A percentile compares a stretch with the other conserved stretches of the same genome.
These are phyloP conservation scores for Leccinum variicolor DNA, from an alignment of 768 basidiomycete genomes.

Conservation along the genomic window DNA sequence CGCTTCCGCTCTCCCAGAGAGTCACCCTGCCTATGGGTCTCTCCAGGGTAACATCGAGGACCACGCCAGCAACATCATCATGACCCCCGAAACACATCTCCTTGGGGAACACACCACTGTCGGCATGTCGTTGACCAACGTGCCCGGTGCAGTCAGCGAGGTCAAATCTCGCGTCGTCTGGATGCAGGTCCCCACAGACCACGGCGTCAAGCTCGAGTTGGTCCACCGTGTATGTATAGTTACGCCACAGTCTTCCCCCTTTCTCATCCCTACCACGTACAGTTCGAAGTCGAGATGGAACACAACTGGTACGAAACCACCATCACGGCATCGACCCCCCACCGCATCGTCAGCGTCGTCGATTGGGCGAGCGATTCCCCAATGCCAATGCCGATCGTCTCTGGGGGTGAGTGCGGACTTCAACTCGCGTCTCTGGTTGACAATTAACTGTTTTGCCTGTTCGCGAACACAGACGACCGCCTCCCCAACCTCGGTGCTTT, in stretches of 20 bases:
- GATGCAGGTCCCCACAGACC: conserved; percentile 70
- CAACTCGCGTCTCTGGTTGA: not conserved
- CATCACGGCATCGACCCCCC: conserved; percentile 69
- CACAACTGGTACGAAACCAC: conserved; percentile 97
- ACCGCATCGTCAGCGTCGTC: conserved; percentile 82
- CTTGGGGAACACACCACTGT: conserved; percentile 43
- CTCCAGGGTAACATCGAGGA: conserved; percentile 48
- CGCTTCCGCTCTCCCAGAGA: conserved; percentile 62
- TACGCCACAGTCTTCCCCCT: not conserved
- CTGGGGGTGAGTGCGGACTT: conserved; percentile 15
- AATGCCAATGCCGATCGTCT: conserved; percentile 26
- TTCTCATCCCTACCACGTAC: not conserved
- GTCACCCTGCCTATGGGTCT: conserved; percentile 35
- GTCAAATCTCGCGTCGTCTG: conserved; percentile 81
- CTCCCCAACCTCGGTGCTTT: conserved; percentile 28
- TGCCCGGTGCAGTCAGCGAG: conserved; percentile 75
- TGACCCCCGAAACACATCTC: conserved; percentile 40
- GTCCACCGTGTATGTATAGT: conserved; percentile 46
- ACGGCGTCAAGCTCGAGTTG: conserved; percentile 62
- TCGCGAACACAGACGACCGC: conserved; percentile 4
- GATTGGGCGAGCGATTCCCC: conserved; percentile 91
- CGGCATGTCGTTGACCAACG: conserved; percentile 34
- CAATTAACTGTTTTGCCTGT: not conserved
- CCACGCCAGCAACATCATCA: conserved; percentile 49
- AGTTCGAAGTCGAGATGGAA: conserved; percentile 91